phyloP scores from a whole-genome alignment of 2,329 filamentous ascomycete genomes.

The Ambrosiella xylebori region DNA sequence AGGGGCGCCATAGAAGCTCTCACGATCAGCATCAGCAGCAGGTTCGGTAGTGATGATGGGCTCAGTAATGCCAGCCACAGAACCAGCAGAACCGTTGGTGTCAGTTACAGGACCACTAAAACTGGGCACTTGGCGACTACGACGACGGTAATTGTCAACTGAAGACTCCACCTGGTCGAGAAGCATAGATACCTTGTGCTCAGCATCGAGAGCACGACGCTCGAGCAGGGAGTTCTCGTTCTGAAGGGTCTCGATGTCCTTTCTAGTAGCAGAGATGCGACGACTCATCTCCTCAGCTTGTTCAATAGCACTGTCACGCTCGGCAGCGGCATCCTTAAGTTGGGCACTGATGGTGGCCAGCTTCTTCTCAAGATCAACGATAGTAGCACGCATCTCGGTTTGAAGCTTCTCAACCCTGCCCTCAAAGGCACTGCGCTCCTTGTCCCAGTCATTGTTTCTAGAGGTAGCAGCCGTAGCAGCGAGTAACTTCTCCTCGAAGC shows the following conservation, averaged over 20 bases:
- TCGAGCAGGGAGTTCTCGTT: constrained; percentile 70
- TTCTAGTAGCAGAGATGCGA: constrained; percentile 41
- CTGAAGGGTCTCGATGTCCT: constrained; percentile 65
- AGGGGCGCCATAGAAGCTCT: constrained; percentile 46
- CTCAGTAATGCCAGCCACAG: neutral
- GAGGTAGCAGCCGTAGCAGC: constrained; percentile 21
- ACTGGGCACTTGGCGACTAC: constrained; percentile 39
- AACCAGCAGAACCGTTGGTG: constrained; percentile 26
- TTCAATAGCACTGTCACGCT: constrained; percentile 50
- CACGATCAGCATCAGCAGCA: constrained; percentile 30
- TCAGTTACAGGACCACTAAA: constrained; percentile 11
- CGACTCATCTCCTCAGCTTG: constrained; percentile 35
- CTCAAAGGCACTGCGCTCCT: constrained; percentile 51
- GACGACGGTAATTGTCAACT: constrained; percentile 85
- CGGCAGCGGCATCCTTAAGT: constrained; percentile 43
- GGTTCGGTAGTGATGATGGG: constrained; percentile 7
- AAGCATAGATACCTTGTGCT: constrained; percentile 80
- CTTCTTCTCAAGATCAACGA: constrained; percentile 52
- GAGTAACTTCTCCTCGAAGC: constrained; percentile 38
- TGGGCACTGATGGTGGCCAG: constrained; percentile 53
- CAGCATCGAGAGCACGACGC: constrained; percentile 70
- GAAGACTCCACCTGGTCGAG: constrained; percentile 88
- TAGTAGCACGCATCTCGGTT: constrained; percentile 46
- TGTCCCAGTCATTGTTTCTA: constrained; percentile 50
- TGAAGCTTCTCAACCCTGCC: constrained; percentile 54